These are phyloP conservation scores for Fusarium luffae DNA, from an alignment of 2,329 filamentous ascomycete species.

Conservation along the genomic window DNA sequence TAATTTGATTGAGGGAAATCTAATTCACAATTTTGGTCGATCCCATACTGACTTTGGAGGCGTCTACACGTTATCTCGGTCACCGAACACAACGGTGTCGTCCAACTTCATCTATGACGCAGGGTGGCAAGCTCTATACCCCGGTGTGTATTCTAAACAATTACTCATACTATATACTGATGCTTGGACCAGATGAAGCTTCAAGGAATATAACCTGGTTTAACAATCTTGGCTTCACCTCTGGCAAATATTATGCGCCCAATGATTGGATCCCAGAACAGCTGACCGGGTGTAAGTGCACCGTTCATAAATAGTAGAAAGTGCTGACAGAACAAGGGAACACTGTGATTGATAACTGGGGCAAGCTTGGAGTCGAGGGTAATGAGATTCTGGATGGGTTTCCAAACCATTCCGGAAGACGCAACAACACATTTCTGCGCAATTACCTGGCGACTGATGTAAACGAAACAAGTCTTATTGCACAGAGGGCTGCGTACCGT, in stretches of 20 bases:
- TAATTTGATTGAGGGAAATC: conserved; percentile 4
- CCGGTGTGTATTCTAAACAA: neutral
- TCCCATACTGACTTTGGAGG: conserved; percentile 9
- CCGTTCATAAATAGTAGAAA: accelerated
- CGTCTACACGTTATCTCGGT: conserved; percentile 3
- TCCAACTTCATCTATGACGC: conserved; percentile 13
- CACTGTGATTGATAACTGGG: conserved; percentile 7
- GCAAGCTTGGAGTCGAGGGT: neutral
- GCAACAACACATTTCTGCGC: conserved; percentile 9
- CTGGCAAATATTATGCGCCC: conserved; percentile 3
- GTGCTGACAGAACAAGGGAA: neutral
- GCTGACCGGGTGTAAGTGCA: neutral
- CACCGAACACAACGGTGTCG: neutral
- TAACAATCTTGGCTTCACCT: conserved; percentile 6
- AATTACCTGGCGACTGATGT: neutral
- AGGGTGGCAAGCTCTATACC: neutral
- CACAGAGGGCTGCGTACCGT: conserved; percentile 1
- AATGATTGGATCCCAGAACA: conserved; percentile 14
- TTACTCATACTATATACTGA: accelerated
- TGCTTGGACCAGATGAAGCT: neutral
- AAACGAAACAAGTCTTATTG: neutral
- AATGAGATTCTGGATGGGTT: conserved; percentile 8
- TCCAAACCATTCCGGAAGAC: neutral
- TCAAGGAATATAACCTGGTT: conserved; percentile 13
- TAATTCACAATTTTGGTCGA: conserved; percentile 5